phyloP scores from a whole-genome alignment of 768 basidiomycete species.

The Tylopilus cervinicoccineus region DNA sequence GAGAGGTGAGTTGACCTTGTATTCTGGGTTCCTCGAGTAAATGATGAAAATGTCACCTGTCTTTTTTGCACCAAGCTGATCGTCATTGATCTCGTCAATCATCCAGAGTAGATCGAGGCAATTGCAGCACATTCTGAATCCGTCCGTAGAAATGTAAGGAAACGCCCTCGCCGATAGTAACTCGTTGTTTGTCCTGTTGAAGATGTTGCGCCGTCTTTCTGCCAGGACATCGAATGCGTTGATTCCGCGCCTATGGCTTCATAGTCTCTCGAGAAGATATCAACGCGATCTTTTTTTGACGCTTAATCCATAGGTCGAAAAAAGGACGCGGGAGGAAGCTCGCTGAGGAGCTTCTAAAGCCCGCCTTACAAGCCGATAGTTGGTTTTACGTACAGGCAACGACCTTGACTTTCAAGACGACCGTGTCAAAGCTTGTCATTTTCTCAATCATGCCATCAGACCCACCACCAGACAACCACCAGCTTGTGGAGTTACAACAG shows the following conservation, averaged over 20 bases:
- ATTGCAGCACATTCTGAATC: constrained; percentile 54
- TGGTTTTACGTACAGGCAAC: neutral
- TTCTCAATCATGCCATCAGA: too few relatives aligned
- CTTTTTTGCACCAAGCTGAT: constrained; percentile 52
- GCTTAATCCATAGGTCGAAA: neutral
- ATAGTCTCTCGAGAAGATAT: constrained; percentile 4
- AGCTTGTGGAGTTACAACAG: too few relatives aligned
- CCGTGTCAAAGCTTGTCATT: neutral
- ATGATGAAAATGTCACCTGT: constrained; percentile 52
- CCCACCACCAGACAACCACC: too few relatives aligned
- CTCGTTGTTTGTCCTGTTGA: constrained; percentile 35
- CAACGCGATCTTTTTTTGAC: neutral
- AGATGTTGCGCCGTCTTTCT: constrained; percentile 25
- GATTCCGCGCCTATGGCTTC: constrained; percentile 42
- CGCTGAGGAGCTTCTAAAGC: constrained; percentile 1
- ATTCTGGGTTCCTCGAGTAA: constrained; percentile 13
- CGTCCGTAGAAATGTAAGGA: constrained; percentile 52
- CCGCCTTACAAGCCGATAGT: neutral
- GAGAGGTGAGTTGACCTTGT: constrained; percentile 54
- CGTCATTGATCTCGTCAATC: constrained; percentile 66
- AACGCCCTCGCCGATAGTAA: constrained; percentile 61
- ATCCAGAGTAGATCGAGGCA: constrained; percentile 61
- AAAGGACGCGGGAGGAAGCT: neutral
- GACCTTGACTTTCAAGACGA: neutral
- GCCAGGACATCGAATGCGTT: constrained; percentile 56